phyloP scores from a whole-genome alignment of 1,284 basidiomycete species.

The Leccinum pallidistipes region DNA sequence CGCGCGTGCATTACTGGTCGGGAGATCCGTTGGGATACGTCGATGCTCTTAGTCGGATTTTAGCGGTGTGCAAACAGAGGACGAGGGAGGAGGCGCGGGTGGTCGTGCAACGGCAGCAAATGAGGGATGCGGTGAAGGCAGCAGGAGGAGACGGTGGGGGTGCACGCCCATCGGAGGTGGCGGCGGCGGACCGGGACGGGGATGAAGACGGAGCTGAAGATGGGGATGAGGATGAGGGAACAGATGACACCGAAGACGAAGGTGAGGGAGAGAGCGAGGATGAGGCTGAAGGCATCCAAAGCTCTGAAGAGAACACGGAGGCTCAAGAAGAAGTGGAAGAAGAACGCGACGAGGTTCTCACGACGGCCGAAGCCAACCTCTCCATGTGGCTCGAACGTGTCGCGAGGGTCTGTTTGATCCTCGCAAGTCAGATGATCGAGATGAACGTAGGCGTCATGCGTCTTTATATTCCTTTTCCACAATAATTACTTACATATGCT shows the following conservation, averaged over 20 bases:
- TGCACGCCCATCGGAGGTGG: not conserved
- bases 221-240: not conserved
- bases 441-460: slow-evolving; percentile 52
- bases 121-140: not conserved
- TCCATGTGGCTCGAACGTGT: slow-evolving; percentile 81
- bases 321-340: slow-evolving; percentile 1
- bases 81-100: slow-evolving; percentile 44
- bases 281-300: not conserved
- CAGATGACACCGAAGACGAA: not conserved
- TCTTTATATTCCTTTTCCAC: not conserved
- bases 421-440: slow-evolving; percentile 73
- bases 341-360: slow-evolving; percentile 20
- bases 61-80: slow-evolving; percentile 71
- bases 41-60: slow-evolving; percentile 74
- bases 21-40: slow-evolving; percentile 75
- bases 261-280: not conserved
- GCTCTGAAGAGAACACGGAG: not conserved
- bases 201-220: not conserved
- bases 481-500: not conserved
- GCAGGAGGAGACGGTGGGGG: not conserved
- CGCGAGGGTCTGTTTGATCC: slow-evolving; percentile 64
- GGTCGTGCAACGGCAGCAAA: slow-evolving; percentile 40
- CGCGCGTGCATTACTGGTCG: slow-evolving; percentile 70
- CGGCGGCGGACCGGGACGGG: not conserved
- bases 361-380: slow-evolving; percentile 40